Percentiles rank a stretch among this genome's conserved stretches.
Evolutionary conservation across 1,284 basidiomycete genomes (phyloP).

Genomic region (Ustilago lituana): DNA sequence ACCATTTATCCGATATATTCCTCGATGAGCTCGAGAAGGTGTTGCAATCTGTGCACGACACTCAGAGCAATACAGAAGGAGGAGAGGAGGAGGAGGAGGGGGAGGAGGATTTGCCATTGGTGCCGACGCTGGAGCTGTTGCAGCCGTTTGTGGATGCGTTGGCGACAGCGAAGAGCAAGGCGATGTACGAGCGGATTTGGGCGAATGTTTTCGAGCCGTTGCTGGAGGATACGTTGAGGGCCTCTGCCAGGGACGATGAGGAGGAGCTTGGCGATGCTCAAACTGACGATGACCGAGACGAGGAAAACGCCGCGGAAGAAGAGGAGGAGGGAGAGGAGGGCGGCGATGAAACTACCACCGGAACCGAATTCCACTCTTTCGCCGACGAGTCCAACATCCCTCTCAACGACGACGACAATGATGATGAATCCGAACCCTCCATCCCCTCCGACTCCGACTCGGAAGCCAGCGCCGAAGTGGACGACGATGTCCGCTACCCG

Average conservation of each 20-base stretch:
- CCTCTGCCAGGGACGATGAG: conserved; percentile 12
- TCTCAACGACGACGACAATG: conserved; percentile 7
- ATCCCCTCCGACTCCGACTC: conserved; percentile 1
- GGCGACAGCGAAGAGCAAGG: conserved; percentile 74
- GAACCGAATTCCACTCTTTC: conserved; percentile 40
- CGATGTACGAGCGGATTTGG: conserved; percentile 77
- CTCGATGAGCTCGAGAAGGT: conserved; percentile 88
- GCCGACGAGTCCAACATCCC: conserved; percentile 26
- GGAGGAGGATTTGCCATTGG: conserved; percentile 26
- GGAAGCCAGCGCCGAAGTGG: conserved; percentile 1
- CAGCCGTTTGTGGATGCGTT: conserved; percentile 77
- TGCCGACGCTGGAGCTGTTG: conserved; percentile 74
- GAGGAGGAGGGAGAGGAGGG: conserved; percentile 28
- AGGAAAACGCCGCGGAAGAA: conserved; percentile 8
- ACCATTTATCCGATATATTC: conserved; percentile 90
- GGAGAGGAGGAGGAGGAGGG: conserved; percentile 8
- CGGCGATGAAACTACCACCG: conserved; percentile 29
- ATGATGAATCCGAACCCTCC: conserved; percentile 22
- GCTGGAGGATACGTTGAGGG: conserved; percentile 47
- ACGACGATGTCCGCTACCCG: conserved; percentile 29
- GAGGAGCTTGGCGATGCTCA: conserved; percentile 10
- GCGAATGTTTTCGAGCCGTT: conserved; percentile 76
- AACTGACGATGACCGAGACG: conserved; percentile 9
- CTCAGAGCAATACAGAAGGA: neutral
- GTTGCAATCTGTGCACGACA: conserved; percentile 42